These are phyloP conservation scores for Smithsoniella earleae DNA, from an alignment of 163 green algal species.

Conservation along the genomic window DNA sequence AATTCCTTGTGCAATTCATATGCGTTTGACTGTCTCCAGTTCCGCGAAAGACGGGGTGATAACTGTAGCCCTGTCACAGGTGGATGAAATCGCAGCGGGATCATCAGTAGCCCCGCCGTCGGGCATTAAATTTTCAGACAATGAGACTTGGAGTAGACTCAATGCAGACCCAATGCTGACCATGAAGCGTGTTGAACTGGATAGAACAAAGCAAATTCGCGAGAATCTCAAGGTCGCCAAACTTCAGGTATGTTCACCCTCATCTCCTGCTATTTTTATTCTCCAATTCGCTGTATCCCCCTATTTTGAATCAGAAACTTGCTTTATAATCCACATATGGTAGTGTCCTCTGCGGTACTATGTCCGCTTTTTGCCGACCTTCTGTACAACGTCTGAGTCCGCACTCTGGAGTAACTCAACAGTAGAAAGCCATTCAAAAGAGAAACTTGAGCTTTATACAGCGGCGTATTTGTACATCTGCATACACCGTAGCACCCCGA, in stretches of 20 bases:
- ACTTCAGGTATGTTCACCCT: background rate
- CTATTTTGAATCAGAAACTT: too few relatives aligned
- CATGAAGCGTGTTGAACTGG: slow-evolving; percentile 34
- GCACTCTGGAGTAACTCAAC: too few relatives aligned
- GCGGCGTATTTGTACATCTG: too few relatives aligned
- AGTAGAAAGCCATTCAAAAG: too few relatives aligned
- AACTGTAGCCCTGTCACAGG: slow-evolving; percentile 36
- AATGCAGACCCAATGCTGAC: slow-evolving; percentile 80
- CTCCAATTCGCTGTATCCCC: too few relatives aligned
- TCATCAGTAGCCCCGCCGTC: background rate
- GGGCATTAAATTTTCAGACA: slow-evolving; percentile 32
- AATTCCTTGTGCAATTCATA: background rate
- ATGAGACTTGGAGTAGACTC: slow-evolving; percentile 76
- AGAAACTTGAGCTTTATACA: too few relatives aligned
- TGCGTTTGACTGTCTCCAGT: slow-evolving; percentile 21
- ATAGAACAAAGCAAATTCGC: background rate
- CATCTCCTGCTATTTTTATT: too few relatives aligned
- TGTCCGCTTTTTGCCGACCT: background rate
- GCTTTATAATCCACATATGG: background rate
- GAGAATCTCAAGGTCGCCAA: background rate
- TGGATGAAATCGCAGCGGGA: slow-evolving; percentile 39
- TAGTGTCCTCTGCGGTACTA: background rate
- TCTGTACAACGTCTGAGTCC: too few relatives aligned
- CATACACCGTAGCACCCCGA: too few relatives aligned
- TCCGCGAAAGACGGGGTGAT: too few relatives aligned